phyloP scores from a whole-genome alignment of 768 basidiomycete genomes.

The Leccinum imitatum region DNA sequence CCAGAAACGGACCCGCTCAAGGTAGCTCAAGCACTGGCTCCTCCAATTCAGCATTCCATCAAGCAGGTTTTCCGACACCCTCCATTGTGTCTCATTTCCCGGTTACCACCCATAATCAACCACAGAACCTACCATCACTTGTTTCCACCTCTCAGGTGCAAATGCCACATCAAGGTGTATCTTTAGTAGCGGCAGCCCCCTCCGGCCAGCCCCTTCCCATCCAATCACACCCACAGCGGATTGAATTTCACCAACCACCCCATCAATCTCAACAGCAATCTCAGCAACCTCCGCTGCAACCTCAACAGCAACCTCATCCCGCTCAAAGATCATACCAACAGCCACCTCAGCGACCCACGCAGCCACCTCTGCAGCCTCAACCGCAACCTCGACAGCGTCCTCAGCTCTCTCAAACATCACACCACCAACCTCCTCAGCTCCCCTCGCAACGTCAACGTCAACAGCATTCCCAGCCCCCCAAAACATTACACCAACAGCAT shows the following conservation, averaged over 20 bases:
- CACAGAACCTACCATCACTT: not conserved
- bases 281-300: constrained; percentile 1
- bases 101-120: constrained; percentile 1
- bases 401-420: not conserved
- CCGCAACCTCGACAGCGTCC: not conserved
- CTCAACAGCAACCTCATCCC: not conserved
- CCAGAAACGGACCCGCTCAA: not conserved
- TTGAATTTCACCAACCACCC: not conserved
- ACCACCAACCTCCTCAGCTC: not conserved
- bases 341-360: not conserved
- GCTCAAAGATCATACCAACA: not conserved
- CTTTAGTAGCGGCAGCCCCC: not conserved
- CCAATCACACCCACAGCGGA: not conserved
- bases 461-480: not conserved
- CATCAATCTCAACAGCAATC: constrained; percentile 2
- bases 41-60: not conserved
- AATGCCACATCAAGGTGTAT: constrained; percentile 2
- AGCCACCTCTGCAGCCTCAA: not conserved
- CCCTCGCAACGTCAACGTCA: constrained; percentile 1
- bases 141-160: constrained; percentile 6
- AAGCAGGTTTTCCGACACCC: not conserved
- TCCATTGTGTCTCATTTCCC: constrained; percentile 1
- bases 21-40: not conserved
- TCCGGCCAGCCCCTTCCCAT: not conserved
- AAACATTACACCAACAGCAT: not conserved